Base-by-base conservation (phyloP, 768 basidiomycete genomes). In the Tricholoma flavovirens region DNA sequence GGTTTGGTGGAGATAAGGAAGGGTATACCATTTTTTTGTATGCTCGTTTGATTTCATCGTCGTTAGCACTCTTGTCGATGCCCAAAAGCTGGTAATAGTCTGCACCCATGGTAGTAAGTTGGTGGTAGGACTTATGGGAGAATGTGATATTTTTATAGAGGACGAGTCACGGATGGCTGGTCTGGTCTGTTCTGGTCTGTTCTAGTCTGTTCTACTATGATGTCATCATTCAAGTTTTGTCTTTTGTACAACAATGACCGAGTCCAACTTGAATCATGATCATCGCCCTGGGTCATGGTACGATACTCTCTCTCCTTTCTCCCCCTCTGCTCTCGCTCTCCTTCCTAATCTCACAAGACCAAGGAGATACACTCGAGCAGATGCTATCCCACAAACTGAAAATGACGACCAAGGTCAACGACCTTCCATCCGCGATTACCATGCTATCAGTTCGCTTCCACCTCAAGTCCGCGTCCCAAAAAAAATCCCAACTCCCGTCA, bases 1-100 rank as follows among this genome's bases (percentile, higher is more conserved):
- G 56, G n/a, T 24, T 19, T 35, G 3, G 15, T 30, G 55, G 33
- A 21, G 21, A 45, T 19, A 12, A 40, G 30, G 17, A 33, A 19
- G 24, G 24, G 5, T 77, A 10, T 59, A 86, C 89, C 83, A 91
- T 90, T 73, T 94, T 94, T 82, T 94, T 95, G 81, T 93, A 95
- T 1, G 90, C 95, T 63, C 85, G 89, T 74, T 97, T 98, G 66
- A 98, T 88, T 9, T 88, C 86, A 65, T 95, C 90, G 7, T 93
- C 92, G 1, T 71, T 70, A 42, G 94, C 96, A 42, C 75, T 73
- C 70, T 83, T 89, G 62, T 74, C 71, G 53, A 98, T 67, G 59
- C 89, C 93, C 21, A 98, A 78, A 1, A 83, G 71, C 64, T 86
- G 82, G 83, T 98, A 98, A 75, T 95, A 98, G 77, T 96, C 90